Evolutionary conservation across 31 red algal genomes (phyloP).

Genomic region (Endocladia muricata): DNA sequence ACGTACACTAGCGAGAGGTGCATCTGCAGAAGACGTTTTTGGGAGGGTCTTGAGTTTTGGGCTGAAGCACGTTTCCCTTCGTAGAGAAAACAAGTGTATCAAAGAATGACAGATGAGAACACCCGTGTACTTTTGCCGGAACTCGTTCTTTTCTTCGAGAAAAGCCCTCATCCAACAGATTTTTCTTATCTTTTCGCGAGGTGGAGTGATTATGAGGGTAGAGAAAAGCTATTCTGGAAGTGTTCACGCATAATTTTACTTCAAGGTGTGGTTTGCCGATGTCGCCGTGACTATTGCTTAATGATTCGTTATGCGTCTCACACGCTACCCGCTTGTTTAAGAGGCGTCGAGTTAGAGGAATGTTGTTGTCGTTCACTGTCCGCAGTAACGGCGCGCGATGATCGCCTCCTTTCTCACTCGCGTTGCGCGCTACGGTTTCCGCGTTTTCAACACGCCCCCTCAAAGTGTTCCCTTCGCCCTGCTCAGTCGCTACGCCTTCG

Average conservation of each 20-base stretch:
- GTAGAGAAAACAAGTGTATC: slow-evolving; percentile 1
- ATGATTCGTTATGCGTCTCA: slow-evolving; percentile 11
- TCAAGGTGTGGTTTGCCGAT: background rate
- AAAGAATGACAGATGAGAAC: slow-evolving; percentile 5
- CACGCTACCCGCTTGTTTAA: background rate
- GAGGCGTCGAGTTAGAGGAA: background rate
- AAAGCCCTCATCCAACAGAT: background rate
- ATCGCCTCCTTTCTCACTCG: too few relatives aligned
- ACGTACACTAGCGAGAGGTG: background rate
- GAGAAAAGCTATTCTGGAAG: background rate
- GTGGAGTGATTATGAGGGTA: background rate
- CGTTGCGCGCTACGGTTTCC: too few relatives aligned
- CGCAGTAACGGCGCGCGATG: too few relatives aligned
- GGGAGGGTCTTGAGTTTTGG: background rate
- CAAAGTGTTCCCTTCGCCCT: too few relatives aligned
- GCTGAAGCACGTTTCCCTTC: background rate
- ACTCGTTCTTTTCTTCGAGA: background rate
- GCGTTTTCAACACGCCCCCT: too few relatives aligned
- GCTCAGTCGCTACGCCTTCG: too few relatives aligned
- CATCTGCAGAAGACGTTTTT: background rate
- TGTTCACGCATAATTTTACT: slow-evolving; percentile 4
- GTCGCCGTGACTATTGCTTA: background rate
- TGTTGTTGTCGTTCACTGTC: too few relatives aligned
- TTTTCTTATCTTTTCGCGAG: background rate
- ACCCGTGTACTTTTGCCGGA: slow-evolving; percentile 13